Conservation (phyloP, 2,329 filamentous ascomycete genomes). For the Penicillium freii region DNA sequence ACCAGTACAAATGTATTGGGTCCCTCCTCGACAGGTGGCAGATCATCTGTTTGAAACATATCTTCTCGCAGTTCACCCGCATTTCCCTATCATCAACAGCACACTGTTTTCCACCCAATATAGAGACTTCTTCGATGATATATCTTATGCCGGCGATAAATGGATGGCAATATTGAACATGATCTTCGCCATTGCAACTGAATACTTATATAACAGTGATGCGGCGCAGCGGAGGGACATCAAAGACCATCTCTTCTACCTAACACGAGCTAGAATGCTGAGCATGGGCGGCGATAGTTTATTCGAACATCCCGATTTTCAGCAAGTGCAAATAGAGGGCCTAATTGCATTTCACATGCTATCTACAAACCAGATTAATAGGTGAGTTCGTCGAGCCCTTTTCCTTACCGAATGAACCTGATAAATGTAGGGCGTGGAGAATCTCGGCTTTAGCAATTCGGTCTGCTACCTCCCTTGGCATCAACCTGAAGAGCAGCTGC, state of each 20-base stretch:
- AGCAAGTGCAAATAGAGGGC: no score
- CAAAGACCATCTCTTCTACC: conserved; percentile 35
- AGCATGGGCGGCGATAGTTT: no score
- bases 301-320: no score
- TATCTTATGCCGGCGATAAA: conserved; percentile 27
- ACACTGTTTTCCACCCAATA: conserved; percentile 36
- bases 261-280: no score
- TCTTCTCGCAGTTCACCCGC: conserved; percentile 35
- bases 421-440: no score
- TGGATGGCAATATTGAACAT: conserved; percentile 44
- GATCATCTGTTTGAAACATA: conserved; percentile 38
- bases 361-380: no score
- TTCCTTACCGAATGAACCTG: no score
- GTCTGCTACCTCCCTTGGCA: no score
- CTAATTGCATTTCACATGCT: no score
- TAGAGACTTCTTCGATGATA: conserved; percentile 22
- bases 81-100: conserved; percentile 40
- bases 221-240: conserved; percentile 27
- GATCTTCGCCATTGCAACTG: conserved; percentile 41
- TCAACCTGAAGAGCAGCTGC: no score
- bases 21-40: conserved; percentile 34
- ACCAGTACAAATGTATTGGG: conserved; percentile 35
- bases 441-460: no score
- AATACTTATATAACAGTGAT: conserved; percentile 31
- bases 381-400: no score